These are phyloP conservation scores for Jackrogersella multiformis DNA, from an alignment of 495 filamentous ascomycete species.

Conservation along the genomic window DNA sequence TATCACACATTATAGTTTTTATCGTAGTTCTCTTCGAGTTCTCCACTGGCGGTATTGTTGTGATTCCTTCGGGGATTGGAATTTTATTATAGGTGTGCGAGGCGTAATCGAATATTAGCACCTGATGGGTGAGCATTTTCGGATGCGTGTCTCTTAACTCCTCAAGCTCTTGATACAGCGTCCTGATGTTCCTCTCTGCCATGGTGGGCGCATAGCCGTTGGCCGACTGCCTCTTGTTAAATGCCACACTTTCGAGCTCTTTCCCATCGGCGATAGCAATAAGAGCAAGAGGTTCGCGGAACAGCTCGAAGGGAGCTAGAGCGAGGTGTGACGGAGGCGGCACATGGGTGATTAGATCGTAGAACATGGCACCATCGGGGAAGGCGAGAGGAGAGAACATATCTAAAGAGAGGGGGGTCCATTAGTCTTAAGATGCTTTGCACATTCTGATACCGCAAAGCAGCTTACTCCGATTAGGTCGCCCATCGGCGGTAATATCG, in stretches of 20 bases:
- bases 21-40: conserved; percentile 85
- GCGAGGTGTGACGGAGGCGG: conserved; percentile 79
- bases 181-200: conserved; percentile 57
- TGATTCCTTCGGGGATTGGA: conserved; percentile 67
- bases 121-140: conserved; percentile 77
- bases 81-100: conserved; percentile 52
- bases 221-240: conserved; percentile 56
- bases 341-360: conserved; percentile 83
- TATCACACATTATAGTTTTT: conserved; percentile 93
- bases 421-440: conserved; percentile 45
- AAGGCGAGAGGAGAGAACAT: conserved; percentile 96
- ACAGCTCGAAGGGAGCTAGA: conserved; percentile 85
- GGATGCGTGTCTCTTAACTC: conserved; percentile 76
- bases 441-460: not conserved
- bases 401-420: conserved; percentile 61
- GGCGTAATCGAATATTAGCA: conserved; percentile 80
- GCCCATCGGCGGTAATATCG: conserved; percentile 87
- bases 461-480: conserved; percentile 84
- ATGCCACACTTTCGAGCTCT: conserved; percentile 61
- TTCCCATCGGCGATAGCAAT: conserved; percentile 80
- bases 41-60: conserved; percentile 76
- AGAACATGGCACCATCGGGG: conserved; percentile 86
- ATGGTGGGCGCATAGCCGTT: conserved; percentile 56
- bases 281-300: conserved; percentile 79
- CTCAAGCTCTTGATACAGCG: conserved; percentile 71